phyloP scores from a whole-genome alignment of 2,329 filamentous ascomycete species.

The Fusarium sp. region DNA sequence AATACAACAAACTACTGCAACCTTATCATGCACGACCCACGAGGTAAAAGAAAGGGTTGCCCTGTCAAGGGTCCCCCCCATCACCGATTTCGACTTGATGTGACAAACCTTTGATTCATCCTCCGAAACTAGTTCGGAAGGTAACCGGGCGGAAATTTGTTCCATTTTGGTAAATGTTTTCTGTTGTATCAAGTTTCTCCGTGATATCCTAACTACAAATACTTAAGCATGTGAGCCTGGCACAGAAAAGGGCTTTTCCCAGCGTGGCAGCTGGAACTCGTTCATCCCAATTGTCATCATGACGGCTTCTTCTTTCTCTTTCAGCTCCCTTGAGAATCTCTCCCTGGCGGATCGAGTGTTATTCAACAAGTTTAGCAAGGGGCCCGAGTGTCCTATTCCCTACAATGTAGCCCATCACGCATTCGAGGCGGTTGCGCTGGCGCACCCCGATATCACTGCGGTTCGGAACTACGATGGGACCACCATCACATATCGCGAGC shows the following conservation, averaged over 20 bases:
- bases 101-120: conserved; percentile 9
- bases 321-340: conserved; percentile 32
- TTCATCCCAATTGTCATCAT: conserved; percentile 11
- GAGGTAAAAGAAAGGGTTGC: neutral
- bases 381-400: conserved; percentile 16
- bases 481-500: conserved; percentile 38
- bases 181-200: neutral
- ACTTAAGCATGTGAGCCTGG: conserved; percentile 11
- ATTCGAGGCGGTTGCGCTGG: conserved; percentile 38
- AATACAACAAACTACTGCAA: conserved; percentile 29
- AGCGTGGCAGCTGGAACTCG: neutral
- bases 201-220: neutral
- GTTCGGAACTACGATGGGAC: conserved; percentile 35
- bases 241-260: neutral
- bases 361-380: conserved; percentile 40
- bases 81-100: neutral
- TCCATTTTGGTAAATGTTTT: neutral
- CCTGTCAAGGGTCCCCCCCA: neutral
- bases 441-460: conserved; percentile 32
- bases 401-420: conserved; percentile 36
- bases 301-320: conserved; percentile 20
- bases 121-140: conserved; percentile 21
- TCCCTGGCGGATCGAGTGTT: conserved; percentile 33
- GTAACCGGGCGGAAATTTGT: conserved; percentile 11
- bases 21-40: conserved; percentile 11